Evolutionary conservation across 1,139 yeast species (phyloP).

Genomic region (Kodamaea anthophila): DNA sequence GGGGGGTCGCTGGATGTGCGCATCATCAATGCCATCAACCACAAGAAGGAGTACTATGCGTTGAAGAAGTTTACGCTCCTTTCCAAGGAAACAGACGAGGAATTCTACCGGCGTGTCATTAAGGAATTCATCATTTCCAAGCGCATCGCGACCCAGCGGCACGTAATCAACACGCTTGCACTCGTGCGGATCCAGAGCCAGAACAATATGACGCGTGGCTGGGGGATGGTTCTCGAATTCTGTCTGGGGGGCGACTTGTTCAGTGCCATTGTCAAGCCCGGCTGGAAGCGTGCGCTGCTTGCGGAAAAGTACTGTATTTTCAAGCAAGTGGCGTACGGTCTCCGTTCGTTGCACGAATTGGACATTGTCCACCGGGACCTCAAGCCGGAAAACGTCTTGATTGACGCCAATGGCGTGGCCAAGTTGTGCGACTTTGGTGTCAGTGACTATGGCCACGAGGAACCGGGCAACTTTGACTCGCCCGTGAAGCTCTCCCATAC

Average conservation of each 20-base stretch:
- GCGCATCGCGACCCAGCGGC: conserved; percentile 45
- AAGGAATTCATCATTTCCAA: conserved; percentile 61
- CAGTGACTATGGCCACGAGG: conserved; percentile 55
- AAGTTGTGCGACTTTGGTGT: conserved; percentile 77
- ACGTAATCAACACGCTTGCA: conserved; percentile 52
- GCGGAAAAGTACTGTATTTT: conserved; percentile 55
- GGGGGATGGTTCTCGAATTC: conserved; percentile 70
- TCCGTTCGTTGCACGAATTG: conserved; percentile 47
- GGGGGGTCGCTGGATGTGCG: conserved; percentile 73
- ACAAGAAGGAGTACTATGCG: conserved; percentile 44
- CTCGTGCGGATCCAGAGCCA: conserved; percentile 55
- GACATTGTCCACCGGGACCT: conserved; percentile 61
- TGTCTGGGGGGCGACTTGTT: conserved; percentile 55
- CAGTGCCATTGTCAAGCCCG: conserved; percentile 36
- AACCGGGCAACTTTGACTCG: conserved; percentile 47
- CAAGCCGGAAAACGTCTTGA: conserved; percentile 59
- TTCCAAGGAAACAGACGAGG: conserved; percentile 54
- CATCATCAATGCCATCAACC: conserved; percentile 35
- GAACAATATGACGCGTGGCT: conserved; percentile 52
- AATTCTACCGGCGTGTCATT: conserved; percentile 58
- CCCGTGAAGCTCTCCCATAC: conserved; percentile 40
- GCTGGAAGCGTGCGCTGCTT: conserved; percentile 42
- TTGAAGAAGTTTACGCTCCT: conserved; percentile 62
- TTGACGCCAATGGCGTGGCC: conserved; percentile 52
- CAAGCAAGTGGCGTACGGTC: conserved; percentile 51